Conservation (phyloP, 108 stramenopile species). For the Nitzschia sp. region DNA sequence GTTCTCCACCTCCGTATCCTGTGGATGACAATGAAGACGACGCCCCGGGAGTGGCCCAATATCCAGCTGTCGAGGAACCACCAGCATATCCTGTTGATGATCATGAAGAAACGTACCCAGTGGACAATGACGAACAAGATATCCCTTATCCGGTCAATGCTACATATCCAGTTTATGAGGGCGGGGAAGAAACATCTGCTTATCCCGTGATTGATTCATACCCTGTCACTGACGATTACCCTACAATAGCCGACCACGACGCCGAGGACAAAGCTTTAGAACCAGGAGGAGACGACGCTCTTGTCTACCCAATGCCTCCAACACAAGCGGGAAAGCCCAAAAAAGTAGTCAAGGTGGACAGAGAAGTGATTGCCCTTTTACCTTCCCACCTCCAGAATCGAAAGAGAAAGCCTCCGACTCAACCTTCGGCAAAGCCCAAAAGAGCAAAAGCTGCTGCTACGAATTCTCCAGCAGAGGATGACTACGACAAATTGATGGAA, state of each 20-base stretch:
- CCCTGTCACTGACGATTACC: constrained; percentile 17
- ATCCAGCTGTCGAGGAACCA: constrained; percentile 12
- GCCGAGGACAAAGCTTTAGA: neutral
- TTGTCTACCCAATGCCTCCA: neutral
- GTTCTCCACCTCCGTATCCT: constrained; percentile 25
- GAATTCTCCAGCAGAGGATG: constrained; percentile 11
- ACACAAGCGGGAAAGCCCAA: constrained; percentile 19
- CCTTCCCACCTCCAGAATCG: constrained; percentile 57
- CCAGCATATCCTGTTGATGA: constrained; percentile 26
- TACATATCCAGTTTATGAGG: constrained; percentile 41
- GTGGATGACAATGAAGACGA: constrained; percentile 13
- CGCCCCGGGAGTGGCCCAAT: constrained; percentile 2
- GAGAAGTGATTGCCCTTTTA: constrained; percentile 68
- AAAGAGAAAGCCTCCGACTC: constrained; percentile 25
- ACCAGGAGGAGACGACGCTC: neutral
- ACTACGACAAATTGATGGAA: constrained; percentile 57
- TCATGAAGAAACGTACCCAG: constrained; percentile 18
- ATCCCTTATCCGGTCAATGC: constrained; percentile 12
- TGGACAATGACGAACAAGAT: constrained; percentile 12
- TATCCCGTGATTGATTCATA: constrained; percentile 40
- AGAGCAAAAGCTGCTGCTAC: neutral
- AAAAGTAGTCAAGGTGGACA: constrained; percentile 68
- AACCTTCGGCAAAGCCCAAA: constrained; percentile 19
- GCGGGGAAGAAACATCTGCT: constrained; percentile 1
- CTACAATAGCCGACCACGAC: neutral